Base-by-base conservation (phyloP, 2,329 filamentous ascomycete species). In the Mycogone perniciosa region DNA sequence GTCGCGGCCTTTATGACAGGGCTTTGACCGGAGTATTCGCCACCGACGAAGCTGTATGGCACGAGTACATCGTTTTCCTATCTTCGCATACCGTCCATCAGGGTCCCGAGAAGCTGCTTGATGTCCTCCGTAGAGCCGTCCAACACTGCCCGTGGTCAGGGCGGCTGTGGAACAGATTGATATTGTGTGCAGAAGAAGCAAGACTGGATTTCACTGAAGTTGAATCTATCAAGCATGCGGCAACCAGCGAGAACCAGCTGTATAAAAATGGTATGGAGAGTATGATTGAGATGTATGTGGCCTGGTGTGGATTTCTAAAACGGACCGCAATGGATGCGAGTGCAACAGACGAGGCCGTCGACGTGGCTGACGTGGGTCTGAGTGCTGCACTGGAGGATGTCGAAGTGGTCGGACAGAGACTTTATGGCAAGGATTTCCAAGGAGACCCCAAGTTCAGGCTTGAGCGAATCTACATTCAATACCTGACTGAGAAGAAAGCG, bases 61-160 rank as follows among this genome's bases (percentile, higher is more conserved):
- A 86, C 62, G 89, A 95, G 57, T 89, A 90, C 60, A 74, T 89
- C 30, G 86, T 89, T 54, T 90, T 89, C 57, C 71, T 93, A n/a
- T 77, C 72, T 52, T 67, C 69, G 57, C 49, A 71, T 67, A 58
- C 64, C 58, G 56, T 70, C 56, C 40, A 66, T 50, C 57, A 68
- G 62, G 50, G 68, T 64, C 50, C 77, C 67, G 60, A 58, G 33
- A 62, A 60, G 31, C 68, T 87, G 35, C 76, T 95, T 7, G 80
- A 88, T 43, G 79, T 92, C 6, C 75, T 95, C 2, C 84, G 89
- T 60, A 81, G 90, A 57, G 90, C 89, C 9, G 93, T 91, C 7
- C 81, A 85, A 40, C 93, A 97, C 67, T 96, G 92, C 60, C 91
- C 93, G 2, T 95, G 90, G 86, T 95, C 90, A 6, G 93, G 93